Percentiles rank a stretch among this genome's conserved stretches.
phyloP scores from a whole-genome alignment of 306 rosid species.

The Hippophae gyantsensis region DNA sequence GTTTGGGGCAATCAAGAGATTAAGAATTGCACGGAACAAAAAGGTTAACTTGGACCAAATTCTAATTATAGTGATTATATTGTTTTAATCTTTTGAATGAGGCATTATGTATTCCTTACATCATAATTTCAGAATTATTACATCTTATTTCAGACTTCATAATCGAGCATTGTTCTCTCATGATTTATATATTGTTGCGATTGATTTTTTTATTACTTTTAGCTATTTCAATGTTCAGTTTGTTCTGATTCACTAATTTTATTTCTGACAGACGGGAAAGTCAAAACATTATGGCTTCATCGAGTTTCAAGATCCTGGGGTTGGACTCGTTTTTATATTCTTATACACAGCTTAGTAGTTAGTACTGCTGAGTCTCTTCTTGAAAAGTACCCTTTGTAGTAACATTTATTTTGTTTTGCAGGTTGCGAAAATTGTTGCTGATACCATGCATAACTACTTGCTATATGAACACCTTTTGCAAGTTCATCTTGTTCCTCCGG shows the following conservation, averaged over 20 bases:
- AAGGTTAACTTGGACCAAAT: conserved; percentile 28
- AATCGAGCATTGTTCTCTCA: no score
- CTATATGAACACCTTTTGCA: conserved; percentile 72
- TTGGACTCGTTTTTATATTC: conserved; percentile 11
- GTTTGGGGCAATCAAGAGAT: conserved; percentile 56
- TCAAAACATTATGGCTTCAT: conserved; percentile 78
- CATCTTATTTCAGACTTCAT: no score
- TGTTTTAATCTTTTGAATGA: neutral
- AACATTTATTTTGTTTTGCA: conserved; percentile 22
- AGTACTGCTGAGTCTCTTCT: neutral
- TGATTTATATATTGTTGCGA: neutral
- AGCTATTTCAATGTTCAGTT: neutral
- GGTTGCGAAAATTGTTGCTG: conserved; percentile 88
- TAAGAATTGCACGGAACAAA: conserved; percentile 70
- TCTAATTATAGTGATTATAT: neutral
- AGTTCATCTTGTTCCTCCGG: conserved; percentile 50
- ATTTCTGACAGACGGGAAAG: conserved; percentile 54
- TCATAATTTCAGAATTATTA: no score
- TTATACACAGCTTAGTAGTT: neutral
- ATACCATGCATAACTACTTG: conserved; percentile 84
- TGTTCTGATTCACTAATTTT: neutral
- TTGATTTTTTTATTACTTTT: neutral
- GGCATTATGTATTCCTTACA: no score
- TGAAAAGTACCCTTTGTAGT: neutral
- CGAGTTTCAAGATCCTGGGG: conserved; percentile 79